Conservation (phyloP, 1,284 basidiomycete genomes). For the Trametes sp. region DNA sequence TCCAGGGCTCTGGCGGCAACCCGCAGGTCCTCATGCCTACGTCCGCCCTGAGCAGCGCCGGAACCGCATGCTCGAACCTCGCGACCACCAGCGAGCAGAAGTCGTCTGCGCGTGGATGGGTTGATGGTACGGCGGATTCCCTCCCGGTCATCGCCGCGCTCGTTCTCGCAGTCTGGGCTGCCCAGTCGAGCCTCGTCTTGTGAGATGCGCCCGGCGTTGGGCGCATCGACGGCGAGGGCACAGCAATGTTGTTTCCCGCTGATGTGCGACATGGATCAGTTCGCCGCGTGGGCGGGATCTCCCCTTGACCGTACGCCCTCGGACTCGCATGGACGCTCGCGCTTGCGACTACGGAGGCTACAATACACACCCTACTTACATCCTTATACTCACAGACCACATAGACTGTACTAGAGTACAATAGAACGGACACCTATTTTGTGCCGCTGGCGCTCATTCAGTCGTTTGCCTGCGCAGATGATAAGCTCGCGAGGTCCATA, state of each 20-base stretch:
- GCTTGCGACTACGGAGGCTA: not conserved
- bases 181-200: constrained; percentile 17
- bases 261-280: not conserved
- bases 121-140: constrained; percentile 5
- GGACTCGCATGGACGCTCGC: constrained; percentile 3
- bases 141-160: constrained; percentile 19
- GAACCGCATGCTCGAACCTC: constrained; percentile 27
- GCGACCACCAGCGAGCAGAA: constrained; percentile 15
- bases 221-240: not conserved
- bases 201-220: constrained; percentile 4
- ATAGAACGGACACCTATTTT: not conserved
- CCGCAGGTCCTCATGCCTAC: constrained; percentile 46
- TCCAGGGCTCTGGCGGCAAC: constrained; percentile 46
- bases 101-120: constrained; percentile 23
- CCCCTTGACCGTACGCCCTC: not conserved
- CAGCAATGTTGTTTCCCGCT: not conserved
- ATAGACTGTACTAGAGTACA: constrained; percentile 7
- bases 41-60: constrained; percentile 33
- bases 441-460: not conserved
- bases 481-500: not conserved
- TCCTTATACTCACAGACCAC: not conserved
- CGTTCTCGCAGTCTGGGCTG: constrained; percentile 15
- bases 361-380: constrained; percentile 1
- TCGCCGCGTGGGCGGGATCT: not conserved
- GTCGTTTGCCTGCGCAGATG: not conserved